Evolutionary conservation across 305 asterid genomes (phyloP).

Genomic region (Stenogyne calaminthoides): DNA sequence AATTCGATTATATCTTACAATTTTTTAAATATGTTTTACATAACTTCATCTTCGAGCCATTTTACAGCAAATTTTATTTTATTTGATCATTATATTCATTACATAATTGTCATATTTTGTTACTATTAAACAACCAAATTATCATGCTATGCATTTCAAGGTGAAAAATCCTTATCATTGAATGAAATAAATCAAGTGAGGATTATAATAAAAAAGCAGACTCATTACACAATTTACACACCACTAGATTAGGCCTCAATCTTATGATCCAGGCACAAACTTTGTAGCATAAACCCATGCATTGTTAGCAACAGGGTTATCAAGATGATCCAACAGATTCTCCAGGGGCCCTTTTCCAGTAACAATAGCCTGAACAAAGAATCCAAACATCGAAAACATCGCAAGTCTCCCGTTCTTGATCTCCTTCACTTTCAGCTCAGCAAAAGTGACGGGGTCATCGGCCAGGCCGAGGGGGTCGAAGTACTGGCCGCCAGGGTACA

Average conservation of each 20-base stretch:
- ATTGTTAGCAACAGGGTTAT: constrained; percentile 80
- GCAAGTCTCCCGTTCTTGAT: constrained; percentile 82
- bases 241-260: neutral
- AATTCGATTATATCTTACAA: neutral
- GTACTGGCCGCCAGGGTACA: constrained; percentile 86
- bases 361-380: constrained; percentile 68
- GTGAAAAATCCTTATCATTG: constrained; percentile 5
- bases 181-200: constrained; percentile 16
- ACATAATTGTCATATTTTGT: too few species aligned
- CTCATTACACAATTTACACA: constrained; percentile 20
- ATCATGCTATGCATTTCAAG: neutral
- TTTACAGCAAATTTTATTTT: too few species aligned
- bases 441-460: constrained; percentile 70
- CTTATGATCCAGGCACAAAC: constrained; percentile 74
- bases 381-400: constrained; percentile 75
- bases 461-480: constrained; percentile 81
- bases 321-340: constrained; percentile 80
- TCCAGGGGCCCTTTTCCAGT: constrained; percentile 70
- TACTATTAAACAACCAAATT: too few species aligned
- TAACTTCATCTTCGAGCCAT: too few species aligned
- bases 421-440: constrained; percentile 78
- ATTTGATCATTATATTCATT: too few species aligned
- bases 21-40: too few species aligned
- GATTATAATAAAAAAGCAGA: constrained; percentile 2
- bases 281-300: constrained; percentile 91